Base-by-base conservation (phyloP, 2,329 filamentous ascomycete species). In the Leptographium flavum region DNA sequence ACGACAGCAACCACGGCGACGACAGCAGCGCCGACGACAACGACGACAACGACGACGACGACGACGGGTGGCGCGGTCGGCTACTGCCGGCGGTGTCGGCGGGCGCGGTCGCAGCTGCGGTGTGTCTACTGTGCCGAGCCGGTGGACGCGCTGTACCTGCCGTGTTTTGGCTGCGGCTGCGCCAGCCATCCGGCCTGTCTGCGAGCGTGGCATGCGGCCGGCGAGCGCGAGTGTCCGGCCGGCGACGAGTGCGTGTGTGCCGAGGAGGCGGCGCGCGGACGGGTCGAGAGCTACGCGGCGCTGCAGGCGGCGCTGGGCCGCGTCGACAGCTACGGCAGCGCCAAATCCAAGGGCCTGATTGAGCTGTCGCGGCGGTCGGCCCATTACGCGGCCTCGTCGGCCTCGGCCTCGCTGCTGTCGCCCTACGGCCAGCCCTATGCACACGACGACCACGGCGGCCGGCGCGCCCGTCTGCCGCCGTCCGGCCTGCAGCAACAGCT, bases 241-340 rank as follows among this genome's bases (percentile, higher is more conserved):
- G 77, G 76, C 1, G 78, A 81, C 54, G 78, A 81, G 55, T 82
- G 78, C 54, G 65, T 73, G 47, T 82, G 78, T 52, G 65, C 71
- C 0, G 65, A 71, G 14, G 71, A 79, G 50, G 75, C 76, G 1
- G 65, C 63, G 46, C 67, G 63, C 39, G 76, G 74, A 1, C 65
- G 75, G 35, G 69, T 80, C 9, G 77, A 80, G 57, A 75, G 72
- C 19, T 79, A 76, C 72, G 69, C 70, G 0, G 74, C 73, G 3
- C 65, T 75, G 59, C 66, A 68, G 56, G 68, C 65, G 0, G 63
- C 66, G 15, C 50, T 65, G 27, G 38, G 25, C 27, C 2, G 8
- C 27, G 3, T 28, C 27, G 27, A 8, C 27, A 2, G 27, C 8
- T 9, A 28, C 27, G 13, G 27, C 27, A 11, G 27, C 8, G 3